These are phyloP conservation scores for Fomitiporia mediterranea DNA, from an alignment of 1,284 basidiomycete species.

Conservation along the genomic window DNA sequence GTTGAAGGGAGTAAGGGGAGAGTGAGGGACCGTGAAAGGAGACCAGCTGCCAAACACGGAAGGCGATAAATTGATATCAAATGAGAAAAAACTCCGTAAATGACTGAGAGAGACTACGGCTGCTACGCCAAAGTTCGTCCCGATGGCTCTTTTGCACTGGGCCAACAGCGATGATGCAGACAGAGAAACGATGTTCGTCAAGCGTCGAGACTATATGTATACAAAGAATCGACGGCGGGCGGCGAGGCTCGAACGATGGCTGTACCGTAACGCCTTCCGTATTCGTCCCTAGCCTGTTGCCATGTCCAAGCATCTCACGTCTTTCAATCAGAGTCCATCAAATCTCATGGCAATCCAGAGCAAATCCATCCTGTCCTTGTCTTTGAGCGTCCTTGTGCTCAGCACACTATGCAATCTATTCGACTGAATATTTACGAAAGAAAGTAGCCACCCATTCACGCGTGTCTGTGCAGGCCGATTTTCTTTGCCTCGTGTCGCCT, in stretches of 20 bases:
- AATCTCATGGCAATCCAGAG: no score
- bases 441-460: no score
- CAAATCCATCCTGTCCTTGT: no score
- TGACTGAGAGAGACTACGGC: slow-evolving; percentile 3
- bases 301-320: background rate
- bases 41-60: slow-evolving; percentile 14
- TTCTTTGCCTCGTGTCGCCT: no score
- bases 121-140: no score
- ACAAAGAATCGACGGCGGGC: background rate
- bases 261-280: background rate
- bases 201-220: background rate
- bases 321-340: background rate
- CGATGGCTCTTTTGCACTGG: no score
- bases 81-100: background rate
- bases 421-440: no score
- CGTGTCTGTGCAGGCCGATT: no score
- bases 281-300: background rate
- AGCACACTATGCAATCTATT: no score
- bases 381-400: no score
- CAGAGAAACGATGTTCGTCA: background rate
- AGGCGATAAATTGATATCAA: slow-evolving; percentile 10
- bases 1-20: slow-evolving; percentile 4
- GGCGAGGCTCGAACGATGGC: slow-evolving; percentile 20
- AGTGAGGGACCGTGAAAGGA: background rate
- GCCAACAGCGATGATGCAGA: background rate